phyloP scores from a whole-genome alignment of 176 grass and related monocot species.

The Melocanna baccifera region DNA sequence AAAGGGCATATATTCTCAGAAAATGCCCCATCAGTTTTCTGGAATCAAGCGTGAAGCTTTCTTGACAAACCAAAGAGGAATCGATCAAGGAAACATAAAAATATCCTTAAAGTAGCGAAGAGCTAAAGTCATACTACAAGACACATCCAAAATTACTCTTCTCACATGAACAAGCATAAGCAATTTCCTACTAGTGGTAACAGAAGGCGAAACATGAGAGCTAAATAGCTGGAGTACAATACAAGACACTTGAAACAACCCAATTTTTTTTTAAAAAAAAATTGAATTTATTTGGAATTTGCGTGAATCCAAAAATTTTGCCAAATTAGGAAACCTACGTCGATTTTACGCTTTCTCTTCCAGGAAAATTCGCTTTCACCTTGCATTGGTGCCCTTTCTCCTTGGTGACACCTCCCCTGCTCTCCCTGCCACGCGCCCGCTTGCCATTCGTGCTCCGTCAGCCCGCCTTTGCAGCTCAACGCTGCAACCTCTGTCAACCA shows the following conservation, averaged over 20 bases:
- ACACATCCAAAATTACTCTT: neutral
- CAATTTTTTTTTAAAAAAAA: too few species aligned
- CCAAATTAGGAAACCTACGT: too few species aligned
- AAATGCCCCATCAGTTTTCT: neutral
- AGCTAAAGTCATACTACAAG: neutral
- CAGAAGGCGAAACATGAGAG: neutral
- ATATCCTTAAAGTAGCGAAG: neutral
- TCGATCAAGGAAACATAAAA: neutral
- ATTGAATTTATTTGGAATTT: too few species aligned
- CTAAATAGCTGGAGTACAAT: neutral
- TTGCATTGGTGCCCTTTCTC: too few species aligned
- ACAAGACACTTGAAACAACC: neutral
- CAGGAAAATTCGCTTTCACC: too few species aligned
- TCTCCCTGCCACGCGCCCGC: too few species aligned
- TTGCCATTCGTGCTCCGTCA: too few species aligned
- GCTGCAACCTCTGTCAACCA: too few species aligned
- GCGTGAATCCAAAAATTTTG: too few species aligned
- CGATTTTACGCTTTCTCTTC: too few species aligned
- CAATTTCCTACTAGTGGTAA: neutral
- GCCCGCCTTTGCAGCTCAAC: too few species aligned
- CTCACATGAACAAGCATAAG: neutral
- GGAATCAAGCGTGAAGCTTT: neutral
- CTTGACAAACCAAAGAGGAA: neutral
- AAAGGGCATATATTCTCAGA: neutral
- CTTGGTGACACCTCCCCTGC: too few species aligned